Evolutionary conservation across 2,329 filamentous ascomycete species (phyloP).

Genomic region (Raffaelea albimanens): DNA sequence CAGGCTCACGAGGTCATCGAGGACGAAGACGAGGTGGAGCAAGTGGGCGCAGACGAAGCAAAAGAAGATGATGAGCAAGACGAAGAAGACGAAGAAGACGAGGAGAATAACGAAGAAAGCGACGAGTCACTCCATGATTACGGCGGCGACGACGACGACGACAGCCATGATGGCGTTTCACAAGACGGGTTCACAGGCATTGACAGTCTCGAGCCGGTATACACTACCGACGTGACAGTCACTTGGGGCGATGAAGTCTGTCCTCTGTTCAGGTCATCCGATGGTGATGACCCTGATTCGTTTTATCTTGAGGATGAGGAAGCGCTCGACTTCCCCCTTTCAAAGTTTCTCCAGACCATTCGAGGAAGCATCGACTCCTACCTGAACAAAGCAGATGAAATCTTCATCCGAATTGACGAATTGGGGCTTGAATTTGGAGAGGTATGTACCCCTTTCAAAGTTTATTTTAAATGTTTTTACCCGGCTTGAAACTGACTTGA

Average conservation of each 20-base stretch:
- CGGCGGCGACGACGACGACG: conserved; percentile 14
- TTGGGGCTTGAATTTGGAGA: conserved; percentile 44
- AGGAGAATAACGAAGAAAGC: conserved; percentile 7
- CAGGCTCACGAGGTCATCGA: not conserved
- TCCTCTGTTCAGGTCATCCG: conserved; percentile 21
- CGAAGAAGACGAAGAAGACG: conserved; percentile 4
- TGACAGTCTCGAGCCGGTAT: conserved; percentile 1
- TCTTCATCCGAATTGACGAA: conserved; percentile 42
- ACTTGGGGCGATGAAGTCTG: conserved; percentile 22
- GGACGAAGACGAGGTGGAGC: not conserved
- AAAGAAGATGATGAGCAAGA: conserved; percentile 1
- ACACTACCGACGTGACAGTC: conserved; percentile 19
- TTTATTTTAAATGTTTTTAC: too few relatives aligned
- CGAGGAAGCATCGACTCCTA: conserved; percentile 37
- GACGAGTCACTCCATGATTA: conserved; percentile 1
- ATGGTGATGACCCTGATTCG: conserved; percentile 27
- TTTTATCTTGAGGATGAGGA: conserved; percentile 36
- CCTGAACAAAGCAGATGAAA: conserved; percentile 33
- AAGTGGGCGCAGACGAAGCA: conserved; percentile 3
- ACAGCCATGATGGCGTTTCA: conserved; percentile 3
- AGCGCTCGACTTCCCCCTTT: conserved; percentile 33
- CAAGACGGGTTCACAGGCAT: conserved; percentile 8
- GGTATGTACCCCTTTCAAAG: too few relatives aligned
- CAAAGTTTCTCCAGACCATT: conserved; percentile 32
- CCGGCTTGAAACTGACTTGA: not conserved